These are phyloP conservation scores for Cladochytrium replicatum DNA, from an alignment of 192 early-diverging fungal genomes.

Conservation along the genomic window DNA sequence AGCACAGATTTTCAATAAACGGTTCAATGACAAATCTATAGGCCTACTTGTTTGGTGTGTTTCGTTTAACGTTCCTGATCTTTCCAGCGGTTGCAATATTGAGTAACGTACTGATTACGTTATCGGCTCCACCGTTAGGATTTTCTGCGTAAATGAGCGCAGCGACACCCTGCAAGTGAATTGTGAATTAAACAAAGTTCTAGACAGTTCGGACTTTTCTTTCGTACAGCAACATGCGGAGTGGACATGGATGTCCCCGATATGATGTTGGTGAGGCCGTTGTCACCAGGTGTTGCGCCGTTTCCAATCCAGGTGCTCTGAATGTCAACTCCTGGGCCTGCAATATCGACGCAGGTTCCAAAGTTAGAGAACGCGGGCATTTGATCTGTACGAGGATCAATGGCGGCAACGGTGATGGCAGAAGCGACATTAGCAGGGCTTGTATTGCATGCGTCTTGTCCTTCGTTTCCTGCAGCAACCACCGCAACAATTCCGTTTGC, in stretches of 20 bases:
- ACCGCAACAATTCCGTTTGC: conserved; percentile 19
- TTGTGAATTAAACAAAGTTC: no score
- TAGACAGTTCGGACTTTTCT: no score
- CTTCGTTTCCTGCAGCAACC: conserved; percentile 35
- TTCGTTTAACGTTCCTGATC: no score
- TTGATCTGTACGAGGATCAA: conserved; percentile 67
- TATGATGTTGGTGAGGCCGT: conserved; percentile 19
- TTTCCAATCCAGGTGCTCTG: conserved; percentile 21
- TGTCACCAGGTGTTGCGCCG: neutral
- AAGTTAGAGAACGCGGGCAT: conserved; percentile 69
- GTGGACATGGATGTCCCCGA: conserved; percentile 52
- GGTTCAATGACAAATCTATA: no score
- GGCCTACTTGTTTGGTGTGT: no score
- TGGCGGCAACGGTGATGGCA: conserved; percentile 87
- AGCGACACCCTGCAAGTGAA: no score
- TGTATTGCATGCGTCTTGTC: conserved; percentile 40
- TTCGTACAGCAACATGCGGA: conserved; percentile 48
- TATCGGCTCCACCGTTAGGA: no score
- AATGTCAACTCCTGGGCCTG: conserved; percentile 86
- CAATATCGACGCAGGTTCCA: conserved; percentile 94
- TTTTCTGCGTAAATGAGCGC: no score
- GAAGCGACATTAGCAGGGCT: conserved; percentile 69
- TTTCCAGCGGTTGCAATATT: no score
- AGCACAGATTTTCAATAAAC: no score
- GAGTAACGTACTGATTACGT: no score